These are phyloP conservation scores for Aspergillus ochraceus DNA, from an alignment of 2,329 filamentous ascomycete species.

Conservation along the genomic window DNA sequence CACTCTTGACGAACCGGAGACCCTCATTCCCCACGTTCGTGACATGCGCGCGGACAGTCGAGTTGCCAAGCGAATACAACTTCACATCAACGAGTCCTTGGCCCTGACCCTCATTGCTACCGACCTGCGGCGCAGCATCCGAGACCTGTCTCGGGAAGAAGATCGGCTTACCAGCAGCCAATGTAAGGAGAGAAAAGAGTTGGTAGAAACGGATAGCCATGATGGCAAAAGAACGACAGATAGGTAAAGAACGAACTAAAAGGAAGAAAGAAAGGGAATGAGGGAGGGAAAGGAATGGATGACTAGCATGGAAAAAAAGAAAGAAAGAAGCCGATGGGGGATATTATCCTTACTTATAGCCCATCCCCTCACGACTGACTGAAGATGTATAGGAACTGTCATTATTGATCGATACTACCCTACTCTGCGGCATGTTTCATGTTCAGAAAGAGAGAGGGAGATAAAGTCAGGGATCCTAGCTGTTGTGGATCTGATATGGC, in stretches of 20 bases:
- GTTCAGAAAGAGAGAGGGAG: background rate
- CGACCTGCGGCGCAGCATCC: conserved; percentile 11
- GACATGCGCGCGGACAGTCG: conserved; percentile 13
- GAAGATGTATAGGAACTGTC: background rate
- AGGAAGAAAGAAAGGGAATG: background rate
- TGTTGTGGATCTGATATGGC: background rate
- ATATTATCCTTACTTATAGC: background rate
- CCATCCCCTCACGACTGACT: background rate
- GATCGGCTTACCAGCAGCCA: conserved; percentile 21
- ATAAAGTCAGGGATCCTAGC: background rate
- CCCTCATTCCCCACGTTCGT: conserved; percentile 11
- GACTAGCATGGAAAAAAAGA: background rate
- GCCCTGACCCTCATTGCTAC: background rate
- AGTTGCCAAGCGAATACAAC: conserved; percentile 12
- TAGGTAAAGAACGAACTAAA: conserved; percentile 10
- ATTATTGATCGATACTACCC: background rate
- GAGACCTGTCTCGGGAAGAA: conserved; percentile 13
- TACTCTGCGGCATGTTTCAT: background rate
- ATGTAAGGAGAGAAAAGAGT: conserved; percentile 12
- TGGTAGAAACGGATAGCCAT: conserved; percentile 7
- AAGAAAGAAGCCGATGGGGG: background rate
- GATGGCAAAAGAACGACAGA: conserved; percentile 13
- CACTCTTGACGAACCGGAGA: conserved; percentile 14
- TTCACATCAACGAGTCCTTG: conserved; percentile 10
- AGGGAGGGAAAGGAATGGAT: background rate